Conservation (phyloP, 2,329 filamentous ascomycete species). For the Monilinia vaccinii-corymbosi region DNA sequence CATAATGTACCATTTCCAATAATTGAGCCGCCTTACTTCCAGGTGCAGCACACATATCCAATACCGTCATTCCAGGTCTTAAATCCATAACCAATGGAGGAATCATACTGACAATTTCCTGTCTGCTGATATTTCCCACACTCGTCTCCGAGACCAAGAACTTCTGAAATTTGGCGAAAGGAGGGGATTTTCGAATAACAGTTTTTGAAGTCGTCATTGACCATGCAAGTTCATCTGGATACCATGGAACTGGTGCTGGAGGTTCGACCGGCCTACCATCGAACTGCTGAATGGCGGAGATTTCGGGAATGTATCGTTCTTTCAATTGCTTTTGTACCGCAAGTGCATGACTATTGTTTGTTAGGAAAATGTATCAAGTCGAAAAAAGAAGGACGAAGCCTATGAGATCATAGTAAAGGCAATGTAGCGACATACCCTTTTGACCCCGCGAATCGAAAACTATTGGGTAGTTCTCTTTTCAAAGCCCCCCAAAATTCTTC, state of each 20-base stretch:
- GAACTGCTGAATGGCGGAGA: constrained; percentile 71
- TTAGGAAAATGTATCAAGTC: constrained; percentile 7
- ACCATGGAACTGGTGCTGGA: constrained; percentile 78
- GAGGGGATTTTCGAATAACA: constrained; percentile 83
- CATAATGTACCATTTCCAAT: constrained; percentile 85
- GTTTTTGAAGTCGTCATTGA: constrained; percentile 98
- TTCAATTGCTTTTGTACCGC: constrained; percentile 83
- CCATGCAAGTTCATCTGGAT: constrained; percentile 91
- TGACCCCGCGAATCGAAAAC: constrained; percentile 93
- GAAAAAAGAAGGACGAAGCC: constrained; percentile 1
- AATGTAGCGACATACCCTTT: constrained; percentile 54
- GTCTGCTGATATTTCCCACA: constrained; percentile 93
- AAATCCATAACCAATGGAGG: constrained; percentile 89
- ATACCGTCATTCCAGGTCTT: constrained; percentile 79
- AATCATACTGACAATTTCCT: constrained; percentile 99
- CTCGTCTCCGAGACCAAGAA: constrained; percentile 96
- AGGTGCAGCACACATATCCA: constrained; percentile 94
- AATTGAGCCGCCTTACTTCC: constrained; percentile 96
- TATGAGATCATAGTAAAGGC: neutral
- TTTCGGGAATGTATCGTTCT: constrained; percentile 82
- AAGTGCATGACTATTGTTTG: constrained; percentile 65
- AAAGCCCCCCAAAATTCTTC: constrained; percentile 77
- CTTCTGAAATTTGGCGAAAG: constrained; percentile 92
- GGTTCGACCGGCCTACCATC: constrained; percentile 77
- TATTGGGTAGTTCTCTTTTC: constrained; percentile 83